These are phyloP conservation scores for Inga laurina DNA, from an alignment of 306 rosid genomes.

Conservation along the genomic window DNA sequence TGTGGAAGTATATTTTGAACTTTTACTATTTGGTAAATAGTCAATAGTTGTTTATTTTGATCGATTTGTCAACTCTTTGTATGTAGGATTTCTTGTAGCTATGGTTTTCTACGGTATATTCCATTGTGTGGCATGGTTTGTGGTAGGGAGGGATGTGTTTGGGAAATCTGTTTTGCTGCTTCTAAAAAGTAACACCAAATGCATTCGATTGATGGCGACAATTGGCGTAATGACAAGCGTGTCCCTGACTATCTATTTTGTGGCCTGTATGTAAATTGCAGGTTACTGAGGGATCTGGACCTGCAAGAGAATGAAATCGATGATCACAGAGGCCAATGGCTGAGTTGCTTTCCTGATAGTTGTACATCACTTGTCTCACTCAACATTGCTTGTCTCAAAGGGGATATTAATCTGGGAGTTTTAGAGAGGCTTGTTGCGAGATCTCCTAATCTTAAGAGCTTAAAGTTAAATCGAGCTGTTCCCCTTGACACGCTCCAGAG, in stretches of 20 bases:
- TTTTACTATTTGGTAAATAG: neutral
- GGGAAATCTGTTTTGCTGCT: constrained; percentile 6
- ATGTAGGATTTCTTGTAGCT: neutral
- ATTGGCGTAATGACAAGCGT: neutral
- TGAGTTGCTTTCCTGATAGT: constrained; percentile 83
- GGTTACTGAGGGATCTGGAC: constrained; percentile 88
- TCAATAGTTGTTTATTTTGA: neutral
- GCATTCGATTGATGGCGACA: neutral
- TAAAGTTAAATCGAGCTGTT: constrained; percentile 75
- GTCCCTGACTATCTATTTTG: neutral
- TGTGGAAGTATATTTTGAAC: neutral
- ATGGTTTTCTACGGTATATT: neutral
- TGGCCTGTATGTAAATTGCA: constrained; percentile 20
- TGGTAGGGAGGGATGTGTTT: neutral
- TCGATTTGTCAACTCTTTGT: neutral
- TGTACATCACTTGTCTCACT: constrained; percentile 81
- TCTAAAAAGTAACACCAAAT: neutral
- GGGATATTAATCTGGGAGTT: constrained; percentile 65
- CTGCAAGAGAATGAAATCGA: constrained; percentile 95
- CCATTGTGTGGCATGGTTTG: neutral
- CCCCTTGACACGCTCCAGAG: constrained; percentile 63
- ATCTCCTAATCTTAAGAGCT: constrained; percentile 80
- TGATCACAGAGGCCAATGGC: constrained; percentile 85
- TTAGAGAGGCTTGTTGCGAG: constrained; percentile 90
- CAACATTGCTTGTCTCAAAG: constrained; percentile 91